Conservation (phyloP, 169 alveolate species). For the Plasmodium gonderi region DNA sequence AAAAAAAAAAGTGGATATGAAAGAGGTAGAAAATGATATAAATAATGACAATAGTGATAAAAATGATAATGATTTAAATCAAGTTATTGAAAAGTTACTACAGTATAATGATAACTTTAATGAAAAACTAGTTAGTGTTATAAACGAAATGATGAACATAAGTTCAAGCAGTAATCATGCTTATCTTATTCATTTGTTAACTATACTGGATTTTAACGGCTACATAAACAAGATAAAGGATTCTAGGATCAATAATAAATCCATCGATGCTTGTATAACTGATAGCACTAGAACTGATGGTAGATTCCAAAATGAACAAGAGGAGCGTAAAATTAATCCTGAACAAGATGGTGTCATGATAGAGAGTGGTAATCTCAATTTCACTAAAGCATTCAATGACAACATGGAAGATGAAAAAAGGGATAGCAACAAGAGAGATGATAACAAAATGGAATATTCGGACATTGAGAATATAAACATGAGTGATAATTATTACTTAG, state of each 20-base stretch:
- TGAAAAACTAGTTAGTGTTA: slow-evolving; percentile 31
- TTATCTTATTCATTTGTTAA: slow-evolving; percentile 57
- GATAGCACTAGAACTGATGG: neutral
- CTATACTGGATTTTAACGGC: slow-evolving; percentile 60
- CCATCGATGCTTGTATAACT: neutral
- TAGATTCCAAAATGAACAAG: neutral
- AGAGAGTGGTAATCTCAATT: neutral
- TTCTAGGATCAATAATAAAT: slow-evolving; percentile 1
- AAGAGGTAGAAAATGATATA: neutral
- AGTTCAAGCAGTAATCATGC: slow-evolving; percentile 68
- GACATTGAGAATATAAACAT: slow-evolving; percentile 31
- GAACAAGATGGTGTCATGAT: neutral
- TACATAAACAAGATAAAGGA: slow-evolving; percentile 65
- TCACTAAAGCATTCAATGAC: neutral
- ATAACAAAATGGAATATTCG: slow-evolving; percentile 52
- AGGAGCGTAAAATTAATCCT: neutral
- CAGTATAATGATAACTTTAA: slow-evolving; percentile 72
- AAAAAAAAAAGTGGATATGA: neutral
- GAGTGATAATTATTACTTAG: slow-evolving; percentile 26
- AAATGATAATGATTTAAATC: slow-evolving; percentile 57
- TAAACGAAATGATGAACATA: slow-evolving; percentile 69
- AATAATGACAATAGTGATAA: neutral
- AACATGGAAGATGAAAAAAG: neutral
- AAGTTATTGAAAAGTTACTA: slow-evolving; percentile 62
- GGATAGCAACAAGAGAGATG: slow-evolving; percentile 23